A percentile compares a stretch with the other conserved stretches of the same genome.
These are phyloP conservation scores for Bacterosira constricta DNA, from an alignment of 108 stramenopile genomes.

Conservation along the genomic window DNA sequence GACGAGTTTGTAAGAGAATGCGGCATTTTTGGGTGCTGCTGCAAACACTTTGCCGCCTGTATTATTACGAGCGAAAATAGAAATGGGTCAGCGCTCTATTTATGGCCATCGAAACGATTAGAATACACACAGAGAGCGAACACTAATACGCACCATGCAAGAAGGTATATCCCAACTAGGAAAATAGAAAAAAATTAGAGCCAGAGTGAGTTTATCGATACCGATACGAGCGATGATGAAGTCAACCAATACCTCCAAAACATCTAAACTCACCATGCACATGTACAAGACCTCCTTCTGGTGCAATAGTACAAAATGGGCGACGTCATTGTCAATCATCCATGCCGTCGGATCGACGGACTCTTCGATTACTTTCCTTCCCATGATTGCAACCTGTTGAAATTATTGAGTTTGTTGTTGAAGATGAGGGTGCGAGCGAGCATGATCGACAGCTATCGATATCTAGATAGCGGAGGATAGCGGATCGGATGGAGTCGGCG, in stretches of 20 bases:
- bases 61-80: too few species aligned
- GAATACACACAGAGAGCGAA: background rate
- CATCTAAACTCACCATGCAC: conserved; percentile 24
- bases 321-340: conserved; percentile 75
- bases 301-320: conserved; percentile 75
- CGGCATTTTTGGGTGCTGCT: conserved; percentile 28
- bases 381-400: conserved; percentile 3
- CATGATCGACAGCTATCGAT: too few species aligned
- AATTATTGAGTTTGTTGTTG: too few species aligned
- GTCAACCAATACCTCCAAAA: background rate
- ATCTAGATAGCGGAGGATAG: too few species aligned
- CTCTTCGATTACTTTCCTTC: background rate
- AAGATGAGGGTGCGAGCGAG: too few species aligned
- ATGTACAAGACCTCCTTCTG: conserved; percentile 72
- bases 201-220: background rate
- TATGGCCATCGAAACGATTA: too few species aligned
- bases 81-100: too few species aligned
- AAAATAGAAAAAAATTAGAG: conserved; percentile 24
- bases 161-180: conserved; percentile 79
- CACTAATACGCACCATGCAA: conserved; percentile 57
- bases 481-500: too few species aligned
- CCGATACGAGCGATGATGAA: background rate
- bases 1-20: conserved; percentile 77
- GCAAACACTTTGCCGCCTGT: conserved; percentile 81
- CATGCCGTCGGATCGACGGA: conserved; percentile 73